Conservation (phyloP, 768 basidiomycete species). For the Candolleomyces eurysporus region DNA sequence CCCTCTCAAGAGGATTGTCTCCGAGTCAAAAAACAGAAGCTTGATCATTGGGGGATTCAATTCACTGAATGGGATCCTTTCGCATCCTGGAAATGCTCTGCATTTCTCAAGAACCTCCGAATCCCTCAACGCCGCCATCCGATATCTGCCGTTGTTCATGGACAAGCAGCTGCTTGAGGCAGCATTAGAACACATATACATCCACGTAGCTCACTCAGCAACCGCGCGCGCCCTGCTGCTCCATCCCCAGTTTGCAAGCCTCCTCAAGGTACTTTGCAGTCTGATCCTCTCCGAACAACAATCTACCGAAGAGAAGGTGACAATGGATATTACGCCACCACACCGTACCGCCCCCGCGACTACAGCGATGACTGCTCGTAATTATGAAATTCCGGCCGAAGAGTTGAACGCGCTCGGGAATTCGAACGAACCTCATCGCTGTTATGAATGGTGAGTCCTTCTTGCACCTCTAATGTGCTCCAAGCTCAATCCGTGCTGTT, state of each 20-base stretch:
- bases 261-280: slow-evolving; percentile 64
- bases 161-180: slow-evolving; percentile 72
- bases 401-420: slow-evolving; percentile 57
- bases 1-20: slow-evolving; percentile 54
- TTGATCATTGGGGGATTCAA: slow-evolving; percentile 67
- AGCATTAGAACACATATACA: slow-evolving; percentile 71
- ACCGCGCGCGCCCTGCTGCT: slow-evolving; percentile 79
- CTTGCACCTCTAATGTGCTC: background rate
- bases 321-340: slow-evolving; percentile 58
- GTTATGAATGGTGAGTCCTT: slow-evolving; percentile 68
- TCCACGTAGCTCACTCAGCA: slow-evolving; percentile 68
- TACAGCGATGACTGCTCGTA: slow-evolving; percentile 38
- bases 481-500: slow-evolving; percentile 1
- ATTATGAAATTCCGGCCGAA: slow-evolving; percentile 69
- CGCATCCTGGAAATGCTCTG: slow-evolving; percentile 54
- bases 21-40: slow-evolving; percentile 66
- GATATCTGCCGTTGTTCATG: slow-evolving; percentile 68
- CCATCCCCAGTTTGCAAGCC: slow-evolving; percentile 66
- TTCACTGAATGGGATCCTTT: slow-evolving; percentile 60
- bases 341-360: slow-evolving; percentile 58
- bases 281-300: slow-evolving; percentile 68
- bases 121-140: slow-evolving; percentile 60
- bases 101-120: slow-evolving; percentile 56
- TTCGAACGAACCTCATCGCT: slow-evolving; percentile 69
- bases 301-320: slow-evolving; percentile 56